These are phyloP conservation scores for Alternaria angustiovoidea DNA, from an alignment of 2,329 filamentous ascomycete genomes.

Conservation along the genomic window DNA sequence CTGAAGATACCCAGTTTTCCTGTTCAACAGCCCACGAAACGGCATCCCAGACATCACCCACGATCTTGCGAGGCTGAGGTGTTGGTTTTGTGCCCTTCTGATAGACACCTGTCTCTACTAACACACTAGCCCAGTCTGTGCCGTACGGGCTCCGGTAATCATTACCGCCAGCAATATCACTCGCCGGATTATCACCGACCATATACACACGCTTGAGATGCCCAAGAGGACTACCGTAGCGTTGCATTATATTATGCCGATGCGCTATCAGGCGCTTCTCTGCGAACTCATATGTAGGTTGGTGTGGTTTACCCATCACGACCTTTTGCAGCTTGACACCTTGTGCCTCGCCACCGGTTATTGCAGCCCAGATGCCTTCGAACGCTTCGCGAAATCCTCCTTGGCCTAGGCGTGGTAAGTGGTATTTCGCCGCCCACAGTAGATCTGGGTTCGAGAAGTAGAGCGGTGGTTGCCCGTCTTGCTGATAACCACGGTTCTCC, in stretches of 20 bases:
- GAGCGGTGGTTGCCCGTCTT: slow-evolving; percentile 79
- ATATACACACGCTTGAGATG: slow-evolving; percentile 84
- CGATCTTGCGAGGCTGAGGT: slow-evolving; percentile 69
- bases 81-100: slow-evolving; percentile 62
- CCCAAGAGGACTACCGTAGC: slow-evolving; percentile 32
- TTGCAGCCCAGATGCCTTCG: slow-evolving; percentile 77
- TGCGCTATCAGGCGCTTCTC: slow-evolving; percentile 74
- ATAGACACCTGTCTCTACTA: slow-evolving; percentile 85
- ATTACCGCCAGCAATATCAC: slow-evolving; percentile 89
- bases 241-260: slow-evolving; percentile 59
- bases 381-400: slow-evolving; percentile 88
- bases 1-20: slow-evolving; percentile 53
- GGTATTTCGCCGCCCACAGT: slow-evolving; percentile 86
- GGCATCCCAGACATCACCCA: slow-evolving; percentile 77
- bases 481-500: slow-evolving; percentile 80
- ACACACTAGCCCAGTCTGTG: slow-evolving; percentile 77
- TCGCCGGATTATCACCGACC: slow-evolving; percentile 80
- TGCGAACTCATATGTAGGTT: slow-evolving; percentile 82
- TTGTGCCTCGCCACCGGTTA: slow-evolving; percentile 67
- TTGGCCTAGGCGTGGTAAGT: slow-evolving; percentile 86
- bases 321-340: slow-evolving; percentile 67
- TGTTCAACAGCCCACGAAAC: slow-evolving; percentile 76
- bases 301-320: slow-evolving; percentile 83
- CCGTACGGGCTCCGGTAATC: slow-evolving; percentile 71
- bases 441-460: slow-evolving; percentile 93